phyloP scores from a whole-genome alignment of 331 rosid genomes.

The Ulmus americana region DNA sequence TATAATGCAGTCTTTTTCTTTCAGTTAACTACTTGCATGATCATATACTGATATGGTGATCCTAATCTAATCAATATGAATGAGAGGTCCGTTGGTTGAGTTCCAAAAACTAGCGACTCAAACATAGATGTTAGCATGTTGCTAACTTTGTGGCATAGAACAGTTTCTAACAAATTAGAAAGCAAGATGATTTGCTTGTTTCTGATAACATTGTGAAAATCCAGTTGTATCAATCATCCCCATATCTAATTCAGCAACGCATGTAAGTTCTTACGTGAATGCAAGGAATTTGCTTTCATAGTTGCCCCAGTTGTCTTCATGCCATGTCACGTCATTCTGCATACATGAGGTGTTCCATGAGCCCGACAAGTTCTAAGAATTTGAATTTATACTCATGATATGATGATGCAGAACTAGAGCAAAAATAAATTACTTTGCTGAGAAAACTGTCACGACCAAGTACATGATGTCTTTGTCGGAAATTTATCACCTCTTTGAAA shows the following conservation, averaged over 20 bases:
- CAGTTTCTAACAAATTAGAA: no score
- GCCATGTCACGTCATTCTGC: constrained; percentile 93
- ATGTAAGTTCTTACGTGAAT: constrained; percentile 62
- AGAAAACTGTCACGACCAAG: constrained; percentile 64
- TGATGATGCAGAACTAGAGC: constrained; percentile 16
- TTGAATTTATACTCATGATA: constrained; percentile 5
- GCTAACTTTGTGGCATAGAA: no score
- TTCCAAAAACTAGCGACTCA: not conserved
- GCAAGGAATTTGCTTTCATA: constrained; percentile 83
- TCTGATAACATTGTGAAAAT: not conserved
- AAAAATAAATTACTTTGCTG: constrained; percentile 43
- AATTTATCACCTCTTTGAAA: constrained; percentile 64
- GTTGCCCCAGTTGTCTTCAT: constrained; percentile 82
- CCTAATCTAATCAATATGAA: no score
- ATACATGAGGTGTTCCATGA: constrained; percentile 19
- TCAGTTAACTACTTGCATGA: not conserved
- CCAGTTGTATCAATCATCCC: no score
- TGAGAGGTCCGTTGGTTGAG: not conserved
- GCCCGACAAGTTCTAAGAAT: constrained; percentile 12
- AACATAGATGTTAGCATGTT: not conserved
- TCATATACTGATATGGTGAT: not conserved
- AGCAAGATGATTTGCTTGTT: no score
- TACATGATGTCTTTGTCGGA: constrained; percentile 50
- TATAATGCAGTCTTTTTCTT: not conserved
- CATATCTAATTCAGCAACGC: not conserved